A percentile compares a stretch with the other conserved stretches of the same genome.
Conservation (phyloP, 2,329 filamentous ascomycete species). For the Lanzia echinophila region DNA sequence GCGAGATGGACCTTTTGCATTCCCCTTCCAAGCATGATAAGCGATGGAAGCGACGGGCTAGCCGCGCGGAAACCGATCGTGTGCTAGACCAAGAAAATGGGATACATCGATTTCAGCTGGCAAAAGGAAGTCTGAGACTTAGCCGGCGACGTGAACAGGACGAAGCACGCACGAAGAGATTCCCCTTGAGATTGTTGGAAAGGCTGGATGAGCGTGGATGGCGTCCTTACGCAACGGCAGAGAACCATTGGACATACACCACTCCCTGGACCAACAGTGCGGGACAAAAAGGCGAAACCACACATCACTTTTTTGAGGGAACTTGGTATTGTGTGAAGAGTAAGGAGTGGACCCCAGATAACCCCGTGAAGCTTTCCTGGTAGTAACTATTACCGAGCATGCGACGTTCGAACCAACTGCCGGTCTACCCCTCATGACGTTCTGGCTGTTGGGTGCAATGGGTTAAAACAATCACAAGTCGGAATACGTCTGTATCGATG, state of each 20-base stretch:
- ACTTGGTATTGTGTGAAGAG: conserved; percentile 8
- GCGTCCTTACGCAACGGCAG: background rate
- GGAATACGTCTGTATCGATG: too few relatives aligned
- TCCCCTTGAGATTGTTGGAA: conserved; percentile 4
- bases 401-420: background rate
- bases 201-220: conserved; percentile 7
- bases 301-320: background rate
- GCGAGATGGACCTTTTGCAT: conserved; percentile 1
- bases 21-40: background rate
- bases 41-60: too few relatives aligned
- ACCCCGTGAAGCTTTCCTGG: conserved; percentile 4
- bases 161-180: background rate
- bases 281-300: background rate
- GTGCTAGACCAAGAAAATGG: background rate
- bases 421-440: too few relatives aligned
- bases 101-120: background rate
- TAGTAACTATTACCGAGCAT: background rate
- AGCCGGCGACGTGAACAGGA: background rate
- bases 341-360: background rate
- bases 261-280: background rate
- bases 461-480: too few relatives aligned
- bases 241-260: background rate
- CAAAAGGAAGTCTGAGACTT: too few relatives aligned
- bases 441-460: too few relatives aligned
- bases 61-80: background rate